Conservation (phyloP, 2,329 filamentous ascomycete species). For the Penicillium polonicum region DNA sequence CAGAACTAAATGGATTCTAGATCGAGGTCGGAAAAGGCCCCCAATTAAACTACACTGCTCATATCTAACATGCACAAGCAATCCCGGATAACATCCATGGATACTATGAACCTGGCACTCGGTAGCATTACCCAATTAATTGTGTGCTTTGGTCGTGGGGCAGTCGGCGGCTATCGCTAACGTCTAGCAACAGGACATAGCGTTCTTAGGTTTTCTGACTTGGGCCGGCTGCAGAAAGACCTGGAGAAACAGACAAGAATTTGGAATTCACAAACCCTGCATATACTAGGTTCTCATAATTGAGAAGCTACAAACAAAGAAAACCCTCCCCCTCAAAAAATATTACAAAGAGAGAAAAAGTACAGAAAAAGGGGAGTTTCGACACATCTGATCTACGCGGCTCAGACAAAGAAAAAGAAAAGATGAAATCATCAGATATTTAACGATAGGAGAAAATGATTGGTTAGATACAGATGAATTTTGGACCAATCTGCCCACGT, state of each 20-base stretch:
- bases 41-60: background rate
- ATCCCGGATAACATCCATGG: background rate
- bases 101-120: background rate
- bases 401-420: slow-evolving; percentile 9
- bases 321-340: background rate
- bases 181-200: slow-evolving; percentile 6
- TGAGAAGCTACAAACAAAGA: background rate
- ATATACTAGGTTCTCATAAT: background rate
- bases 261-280: background rate
- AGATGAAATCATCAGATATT: background rate
- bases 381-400: slow-evolving; percentile 11
- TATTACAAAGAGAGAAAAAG: background rate
- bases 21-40: background rate
- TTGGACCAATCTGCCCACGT: slow-evolving; percentile 11
- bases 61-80: background rate
- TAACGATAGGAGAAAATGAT: slow-evolving; percentile 2
- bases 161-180: slow-evolving; percentile 15
- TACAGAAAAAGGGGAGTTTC: slow-evolving; percentile 3
- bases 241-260: background rate
- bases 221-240: background rate
- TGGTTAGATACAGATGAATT: slow-evolving; percentile 1
- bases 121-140: background rate
- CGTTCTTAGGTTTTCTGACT: slow-evolving; percentile 1
- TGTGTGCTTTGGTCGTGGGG: slow-evolving; percentile 4
- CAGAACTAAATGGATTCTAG: background rate